Evolutionary conservation across 75 land plant genomes (phyloP).

Genomic region (Selaginella moellendorffii): DNA sequence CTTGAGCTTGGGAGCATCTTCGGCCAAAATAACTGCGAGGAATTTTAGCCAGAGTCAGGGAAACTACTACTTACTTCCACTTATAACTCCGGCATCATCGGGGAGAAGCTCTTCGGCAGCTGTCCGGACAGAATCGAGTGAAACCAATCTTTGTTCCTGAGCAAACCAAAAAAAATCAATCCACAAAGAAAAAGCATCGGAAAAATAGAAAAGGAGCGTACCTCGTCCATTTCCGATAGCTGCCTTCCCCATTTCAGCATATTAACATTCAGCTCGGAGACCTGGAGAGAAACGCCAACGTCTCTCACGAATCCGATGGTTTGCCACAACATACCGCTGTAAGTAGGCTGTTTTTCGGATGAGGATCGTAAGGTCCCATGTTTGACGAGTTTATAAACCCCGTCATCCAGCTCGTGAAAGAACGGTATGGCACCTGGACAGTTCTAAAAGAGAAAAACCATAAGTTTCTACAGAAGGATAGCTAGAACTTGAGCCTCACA

Average conservation of each 20-base stretch:
- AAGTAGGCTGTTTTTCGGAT: neutral
- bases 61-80: constrained; percentile 5
- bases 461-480: neutral
- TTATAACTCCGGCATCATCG: constrained; percentile 4
- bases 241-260: constrained; percentile 11
- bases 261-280: constrained; percentile 6
- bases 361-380: constrained; percentile 9
- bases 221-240: neutral
- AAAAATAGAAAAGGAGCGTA: neutral
- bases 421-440: neutral
- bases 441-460: too few species aligned
- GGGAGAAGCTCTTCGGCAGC: constrained; percentile 5
- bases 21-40: constrained; percentile 7
- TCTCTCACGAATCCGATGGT: too few species aligned
- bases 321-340: neutral
- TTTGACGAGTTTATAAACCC: constrained; percentile 3
- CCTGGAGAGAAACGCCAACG: neutral
- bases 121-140: neutral
- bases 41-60: too few species aligned
- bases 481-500: neutral
- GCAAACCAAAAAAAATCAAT: neutral
- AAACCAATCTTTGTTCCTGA: neutral
- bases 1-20: constrained; percentile 2
- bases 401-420: constrained; percentile 7
- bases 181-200: neutral